Evolutionary conservation across 179 eudicot species (phyloP).

Genomic region (Patellifolia procumbens): DNA sequence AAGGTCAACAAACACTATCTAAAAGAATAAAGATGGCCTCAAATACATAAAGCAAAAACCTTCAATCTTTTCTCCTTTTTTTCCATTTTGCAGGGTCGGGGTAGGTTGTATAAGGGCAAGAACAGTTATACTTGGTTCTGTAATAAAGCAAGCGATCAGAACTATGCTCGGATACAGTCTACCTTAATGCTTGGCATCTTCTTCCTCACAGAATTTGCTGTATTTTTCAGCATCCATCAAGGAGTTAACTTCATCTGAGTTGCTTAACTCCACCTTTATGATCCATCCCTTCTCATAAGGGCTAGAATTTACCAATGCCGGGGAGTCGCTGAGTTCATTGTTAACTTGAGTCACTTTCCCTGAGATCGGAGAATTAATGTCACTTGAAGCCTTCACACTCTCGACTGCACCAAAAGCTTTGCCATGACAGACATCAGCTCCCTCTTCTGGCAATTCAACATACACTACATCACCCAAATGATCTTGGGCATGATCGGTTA

Average conservation of each 20-base stretch:
- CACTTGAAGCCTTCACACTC: conserved; percentile 95
- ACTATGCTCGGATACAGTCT: background rate
- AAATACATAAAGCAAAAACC: conserved; percentile 4
- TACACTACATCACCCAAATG: conserved; percentile 89
- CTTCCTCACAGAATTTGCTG: conserved; percentile 89
- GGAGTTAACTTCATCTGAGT: conserved; percentile 46
- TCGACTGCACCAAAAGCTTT: conserved; percentile 83
- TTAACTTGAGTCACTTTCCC: conserved; percentile 78
- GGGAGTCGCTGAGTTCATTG: conserved; percentile 51
- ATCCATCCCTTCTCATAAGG: conserved; percentile 93
- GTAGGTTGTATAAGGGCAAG: background rate
- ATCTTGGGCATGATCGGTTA: conserved; percentile 89
- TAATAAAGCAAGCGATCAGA: conserved; percentile 10
- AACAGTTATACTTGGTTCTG: background rate
- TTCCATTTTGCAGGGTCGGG: background rate
- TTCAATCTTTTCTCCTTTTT: background rate
- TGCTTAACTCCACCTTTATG: conserved; percentile 74
- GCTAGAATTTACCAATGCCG: conserved; percentile 75
- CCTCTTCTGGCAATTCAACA: conserved; percentile 88
- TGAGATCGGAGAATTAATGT: conserved; percentile 81
- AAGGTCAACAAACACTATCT: conserved; percentile 8
- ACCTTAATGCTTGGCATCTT: conserved; percentile 66
- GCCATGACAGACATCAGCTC: conserved; percentile 65
- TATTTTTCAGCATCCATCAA: conserved; percentile 77
- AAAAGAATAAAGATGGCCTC: conserved; percentile 9